A percentile compares a stretch with the other conserved stretches of the same genome.
Conservation (phyloP, 352 stramenopile genomes). For the Pythium insidiosum region DNA sequence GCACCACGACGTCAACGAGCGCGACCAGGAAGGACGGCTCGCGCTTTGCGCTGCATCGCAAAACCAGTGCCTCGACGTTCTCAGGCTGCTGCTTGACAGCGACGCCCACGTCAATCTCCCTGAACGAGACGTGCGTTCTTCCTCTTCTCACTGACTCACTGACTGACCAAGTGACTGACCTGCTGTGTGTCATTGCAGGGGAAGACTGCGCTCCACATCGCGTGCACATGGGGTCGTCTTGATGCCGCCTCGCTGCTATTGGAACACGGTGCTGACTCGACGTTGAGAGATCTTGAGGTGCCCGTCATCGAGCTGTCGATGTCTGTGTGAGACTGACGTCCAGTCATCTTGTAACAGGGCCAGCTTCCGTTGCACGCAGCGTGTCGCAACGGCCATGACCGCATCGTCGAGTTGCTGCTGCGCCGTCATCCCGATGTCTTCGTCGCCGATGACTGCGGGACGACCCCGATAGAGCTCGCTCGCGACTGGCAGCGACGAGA, state of each 20-base stretch:
- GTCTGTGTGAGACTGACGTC: background rate
- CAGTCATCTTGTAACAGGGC: slow-evolving; percentile 30
- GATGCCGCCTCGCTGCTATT: slow-evolving; percentile 35
- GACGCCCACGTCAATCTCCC: slow-evolving; percentile 29
- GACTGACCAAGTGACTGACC: background rate
- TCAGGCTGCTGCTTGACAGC: slow-evolving; percentile 35
- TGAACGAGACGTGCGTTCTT: slow-evolving; percentile 26
- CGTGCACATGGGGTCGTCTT: slow-evolving; percentile 43
- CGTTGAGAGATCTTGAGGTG: slow-evolving; percentile 33
- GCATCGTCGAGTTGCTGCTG: slow-evolving; percentile 33
- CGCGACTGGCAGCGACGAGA: slow-evolving; percentile 47
- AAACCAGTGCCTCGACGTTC: slow-evolving; percentile 49
- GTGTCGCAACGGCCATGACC: slow-evolving; percentile 45
- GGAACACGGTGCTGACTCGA: slow-evolving; percentile 15
- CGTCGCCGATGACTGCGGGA: slow-evolving; percentile 35
- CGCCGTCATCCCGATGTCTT: slow-evolving; percentile 26
- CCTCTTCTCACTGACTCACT: background rate
- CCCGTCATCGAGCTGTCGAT: background rate
- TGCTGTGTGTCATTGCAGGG: slow-evolving; percentile 16
- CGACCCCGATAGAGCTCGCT: slow-evolving; percentile 42
- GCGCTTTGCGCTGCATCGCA: slow-evolving; percentile 45
- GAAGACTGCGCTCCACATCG: slow-evolving; percentile 39
- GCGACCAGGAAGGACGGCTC: slow-evolving; percentile 38
- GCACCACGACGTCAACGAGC: slow-evolving; percentile 30
- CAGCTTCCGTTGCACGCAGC: slow-evolving; percentile 43